These are phyloP conservation scores for Madurella fahalii DNA, from an alignment of 2,329 filamentous ascomycete genomes.

Conservation along the genomic window DNA sequence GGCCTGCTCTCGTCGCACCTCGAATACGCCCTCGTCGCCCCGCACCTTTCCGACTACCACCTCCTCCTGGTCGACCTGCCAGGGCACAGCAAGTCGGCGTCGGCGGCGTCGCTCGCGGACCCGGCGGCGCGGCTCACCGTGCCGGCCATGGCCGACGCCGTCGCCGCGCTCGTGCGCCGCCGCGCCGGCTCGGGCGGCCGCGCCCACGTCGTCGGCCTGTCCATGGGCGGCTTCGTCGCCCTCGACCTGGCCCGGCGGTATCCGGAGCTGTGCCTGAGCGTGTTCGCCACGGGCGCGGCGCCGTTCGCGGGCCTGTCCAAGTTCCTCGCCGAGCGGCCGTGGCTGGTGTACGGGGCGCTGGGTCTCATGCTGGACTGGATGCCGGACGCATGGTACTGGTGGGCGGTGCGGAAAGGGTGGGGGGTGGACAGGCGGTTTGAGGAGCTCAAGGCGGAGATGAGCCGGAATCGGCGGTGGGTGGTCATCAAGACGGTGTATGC, in stretches of 20 bases:
- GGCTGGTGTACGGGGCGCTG: too few species aligned
- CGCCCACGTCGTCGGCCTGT: conserved; percentile 40
- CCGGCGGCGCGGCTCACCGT: conserved; percentile 36
- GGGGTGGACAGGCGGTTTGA: too few species aligned
- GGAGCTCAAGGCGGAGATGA: too few species aligned
- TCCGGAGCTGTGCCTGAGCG: conserved; percentile 33
- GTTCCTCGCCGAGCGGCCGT: too few species aligned
- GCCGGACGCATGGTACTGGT: too few species aligned
- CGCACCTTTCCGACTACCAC: conserved; percentile 36
- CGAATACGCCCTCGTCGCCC: conserved; percentile 40
- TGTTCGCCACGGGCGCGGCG: conserved; percentile 21
- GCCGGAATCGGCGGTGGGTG: too few species aligned
- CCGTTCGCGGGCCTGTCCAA: too few species aligned
- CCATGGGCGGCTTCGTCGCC: conserved; percentile 37
- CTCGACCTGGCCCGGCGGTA: conserved; percentile 32
- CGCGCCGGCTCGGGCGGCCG: conserved; percentile 32
- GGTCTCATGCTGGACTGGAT: too few species aligned
- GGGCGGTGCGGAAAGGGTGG: too few species aligned
- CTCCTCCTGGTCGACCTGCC: conserved; percentile 36
- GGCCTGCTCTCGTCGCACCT: conserved; percentile 44
- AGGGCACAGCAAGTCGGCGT: too few species aligned
- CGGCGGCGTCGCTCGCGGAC: conserved; percentile 5
- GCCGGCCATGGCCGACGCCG: conserved; percentile 24
- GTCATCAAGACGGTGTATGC: too few species aligned
- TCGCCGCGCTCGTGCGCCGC: conserved; percentile 35